These are phyloP conservation scores for Plantago ovata DNA, from an alignment of 257 asterid species.

Conservation along the genomic window DNA sequence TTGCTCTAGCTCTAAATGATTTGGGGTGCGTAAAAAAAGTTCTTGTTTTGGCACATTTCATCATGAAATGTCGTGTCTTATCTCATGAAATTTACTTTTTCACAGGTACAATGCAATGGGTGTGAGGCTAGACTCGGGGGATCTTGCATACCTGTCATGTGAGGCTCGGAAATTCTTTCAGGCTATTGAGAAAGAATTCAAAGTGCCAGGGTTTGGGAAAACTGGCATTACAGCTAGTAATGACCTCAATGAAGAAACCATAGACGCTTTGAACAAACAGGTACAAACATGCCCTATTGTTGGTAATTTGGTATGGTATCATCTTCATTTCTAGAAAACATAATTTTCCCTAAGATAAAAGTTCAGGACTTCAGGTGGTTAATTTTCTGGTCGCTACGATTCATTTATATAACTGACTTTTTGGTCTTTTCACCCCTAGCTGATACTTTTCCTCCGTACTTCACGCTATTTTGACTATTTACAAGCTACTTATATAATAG, in stretches of 20 bases:
- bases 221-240: constrained; percentile 88
- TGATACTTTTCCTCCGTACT: background rate
- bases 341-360: background rate
- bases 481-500: background rate
- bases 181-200: constrained; percentile 72
- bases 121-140: constrained; percentile 95
- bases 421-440: background rate
- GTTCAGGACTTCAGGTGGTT: background rate
- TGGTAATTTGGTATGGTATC: background rate
- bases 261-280: constrained; percentile 97
- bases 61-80: background rate
- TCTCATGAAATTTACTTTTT: constrained; percentile 14
- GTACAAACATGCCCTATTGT: constrained; percentile 27
- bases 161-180: constrained; percentile 70
- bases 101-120: constrained; percentile 85
- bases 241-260: constrained; percentile 95
- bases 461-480: background rate
- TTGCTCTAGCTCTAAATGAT: constrained; percentile 86
- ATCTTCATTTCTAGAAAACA: constrained; percentile 3
- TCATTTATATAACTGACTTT: background rate
- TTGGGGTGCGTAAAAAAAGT: constrained; percentile 67
- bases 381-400: background rate
- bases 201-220: constrained; percentile 61
- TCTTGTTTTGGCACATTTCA: constrained; percentile 11
- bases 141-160: constrained; percentile 88